Conservation (phyloP, 306 rosid genomes). For the Prunus fruticosa region DNA sequence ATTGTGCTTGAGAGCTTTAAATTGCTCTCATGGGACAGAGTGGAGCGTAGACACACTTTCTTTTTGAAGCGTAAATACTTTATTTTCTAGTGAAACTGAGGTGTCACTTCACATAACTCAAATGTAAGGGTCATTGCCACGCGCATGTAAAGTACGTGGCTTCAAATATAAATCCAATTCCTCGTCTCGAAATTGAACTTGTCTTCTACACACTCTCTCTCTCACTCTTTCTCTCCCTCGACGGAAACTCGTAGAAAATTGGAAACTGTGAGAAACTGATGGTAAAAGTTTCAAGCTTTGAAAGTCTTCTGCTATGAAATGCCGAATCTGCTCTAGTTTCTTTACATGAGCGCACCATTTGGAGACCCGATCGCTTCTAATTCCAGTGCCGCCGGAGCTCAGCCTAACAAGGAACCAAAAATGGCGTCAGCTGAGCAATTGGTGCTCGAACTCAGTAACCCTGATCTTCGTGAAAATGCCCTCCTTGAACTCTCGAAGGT, state of each 20-base stretch:
- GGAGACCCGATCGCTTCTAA: slow-evolving; percentile 35
- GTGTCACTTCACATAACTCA: not conserved
- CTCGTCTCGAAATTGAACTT: not conserved
- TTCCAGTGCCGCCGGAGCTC: slow-evolving; percentile 30
- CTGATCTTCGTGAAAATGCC: slow-evolving; percentile 50
- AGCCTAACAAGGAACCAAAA: slow-evolving; percentile 37
- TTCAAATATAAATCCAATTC: not conserved
- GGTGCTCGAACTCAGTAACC: slow-evolving; percentile 54
- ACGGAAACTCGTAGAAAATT: not conserved
- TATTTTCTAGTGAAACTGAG: not conserved
- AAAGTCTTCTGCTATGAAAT: not conserved
- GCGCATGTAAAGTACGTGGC: slow-evolving; percentile 19
- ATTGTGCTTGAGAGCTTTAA: too few relatives aligned
- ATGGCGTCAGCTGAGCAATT: slow-evolving; percentile 52
- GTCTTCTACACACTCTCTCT: not conserved
- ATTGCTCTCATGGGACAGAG: not conserved
- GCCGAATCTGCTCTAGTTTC: slow-evolving; percentile 33
- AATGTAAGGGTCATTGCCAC: not conserved
- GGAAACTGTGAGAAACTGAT: not conserved
- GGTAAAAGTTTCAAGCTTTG: not conserved
- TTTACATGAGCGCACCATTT: slow-evolving; percentile 44
- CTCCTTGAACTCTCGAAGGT: slow-evolving; percentile 59
- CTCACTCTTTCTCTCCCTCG: not conserved
- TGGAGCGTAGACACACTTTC: not conserved
- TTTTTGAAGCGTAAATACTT: not conserved